These are phyloP conservation scores for Trypanosomatidae sp. DNA, from an alignment of 208 protist genomes.

Conservation along the genomic window DNA sequence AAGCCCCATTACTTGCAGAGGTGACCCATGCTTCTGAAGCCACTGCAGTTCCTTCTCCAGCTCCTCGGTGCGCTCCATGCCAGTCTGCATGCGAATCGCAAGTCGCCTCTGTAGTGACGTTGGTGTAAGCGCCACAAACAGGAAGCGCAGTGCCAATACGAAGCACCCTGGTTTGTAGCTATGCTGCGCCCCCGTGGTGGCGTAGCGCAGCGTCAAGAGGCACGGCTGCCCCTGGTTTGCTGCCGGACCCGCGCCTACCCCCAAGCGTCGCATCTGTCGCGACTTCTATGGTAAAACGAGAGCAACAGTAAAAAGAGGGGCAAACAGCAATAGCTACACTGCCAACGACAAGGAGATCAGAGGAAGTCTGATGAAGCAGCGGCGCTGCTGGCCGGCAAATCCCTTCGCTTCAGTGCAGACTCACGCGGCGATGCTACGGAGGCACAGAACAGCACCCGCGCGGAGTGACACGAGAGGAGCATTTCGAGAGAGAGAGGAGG, in stretches of 20 bases:
- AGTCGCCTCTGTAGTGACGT: constrained; percentile 32
- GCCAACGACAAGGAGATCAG: not conserved
- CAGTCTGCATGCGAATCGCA: constrained; percentile 47
- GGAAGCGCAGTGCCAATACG: constrained; percentile 30
- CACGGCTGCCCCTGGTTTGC: not conserved
- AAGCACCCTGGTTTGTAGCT: constrained; percentile 68
- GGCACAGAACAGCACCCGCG: not conserved
- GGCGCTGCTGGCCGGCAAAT: not conserved
- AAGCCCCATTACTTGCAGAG: constrained; percentile 76
- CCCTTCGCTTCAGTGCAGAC: not conserved
- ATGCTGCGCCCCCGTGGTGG: constrained; percentile 65
- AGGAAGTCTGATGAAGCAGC: not conserved
- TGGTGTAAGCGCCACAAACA: constrained; percentile 49
- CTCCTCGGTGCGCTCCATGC: constrained; percentile 59
- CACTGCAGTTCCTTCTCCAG: constrained; percentile 75
- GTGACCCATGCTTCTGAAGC: constrained; percentile 72
- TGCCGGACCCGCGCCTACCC: not conserved
- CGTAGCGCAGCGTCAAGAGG: constrained; percentile 1
- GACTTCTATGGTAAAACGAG: not conserved
- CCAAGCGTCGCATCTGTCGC: not conserved
- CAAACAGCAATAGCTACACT: not conserved
- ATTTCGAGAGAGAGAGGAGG: not conserved
- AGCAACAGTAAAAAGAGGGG: not conserved
- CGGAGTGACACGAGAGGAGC: not conserved
- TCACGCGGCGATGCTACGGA: not conserved